Evolutionary conservation across 2,329 filamentous ascomycete species (phyloP).

Genomic region (Alternaria triticimaculans): DNA sequence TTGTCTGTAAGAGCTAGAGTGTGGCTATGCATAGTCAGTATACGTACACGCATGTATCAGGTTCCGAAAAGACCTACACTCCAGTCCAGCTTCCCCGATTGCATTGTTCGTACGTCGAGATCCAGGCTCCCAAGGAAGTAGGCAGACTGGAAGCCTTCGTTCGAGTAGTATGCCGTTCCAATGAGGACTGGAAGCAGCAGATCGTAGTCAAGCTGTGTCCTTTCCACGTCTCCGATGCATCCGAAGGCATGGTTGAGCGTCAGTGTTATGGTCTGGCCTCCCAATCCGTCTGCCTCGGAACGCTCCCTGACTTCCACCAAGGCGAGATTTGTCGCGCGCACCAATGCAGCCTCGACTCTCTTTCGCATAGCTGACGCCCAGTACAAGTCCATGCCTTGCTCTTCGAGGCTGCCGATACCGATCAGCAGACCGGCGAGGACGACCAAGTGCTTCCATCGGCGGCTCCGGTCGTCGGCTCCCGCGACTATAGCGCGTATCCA

Average conservation of each 20-base stretch:
- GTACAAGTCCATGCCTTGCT: constrained; percentile 61
- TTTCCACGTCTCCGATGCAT: constrained; percentile 67
- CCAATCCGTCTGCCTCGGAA: constrained; percentile 58
- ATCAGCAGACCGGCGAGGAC: constrained; percentile 79
- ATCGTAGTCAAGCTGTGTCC: constrained; percentile 69
- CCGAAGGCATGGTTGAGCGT: constrained; percentile 80
- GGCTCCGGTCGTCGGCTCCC: constrained; percentile 67
- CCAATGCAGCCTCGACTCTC: constrained; percentile 75
- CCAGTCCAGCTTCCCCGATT: constrained; percentile 68
- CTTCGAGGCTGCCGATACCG: constrained; percentile 64
- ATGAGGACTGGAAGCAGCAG: constrained; percentile 72
- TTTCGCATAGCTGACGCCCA: constrained; percentile 68
- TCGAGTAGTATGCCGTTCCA: constrained; percentile 70
- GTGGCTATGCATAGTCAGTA: constrained; percentile 39
- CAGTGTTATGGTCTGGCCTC: constrained; percentile 64
- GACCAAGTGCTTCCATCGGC: constrained; percentile 83
- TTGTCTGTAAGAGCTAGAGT: constrained; percentile 65
- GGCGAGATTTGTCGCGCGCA: constrained; percentile 78
- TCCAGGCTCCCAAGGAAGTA: constrained; percentile 76
- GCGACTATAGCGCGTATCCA: constrained; percentile 66
- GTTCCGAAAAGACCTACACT: constrained; percentile 36
- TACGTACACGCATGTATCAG: neutral
- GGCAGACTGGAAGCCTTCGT: constrained; percentile 76
- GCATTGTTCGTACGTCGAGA: constrained; percentile 66
- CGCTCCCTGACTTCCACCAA: constrained; percentile 63